A percentile compares a stretch with the other conserved stretches of the same genome.
Evolutionary conservation across 2,329 filamentous ascomycete genomes (phyloP).

Genomic region (Lachnellula hyalina): DNA sequence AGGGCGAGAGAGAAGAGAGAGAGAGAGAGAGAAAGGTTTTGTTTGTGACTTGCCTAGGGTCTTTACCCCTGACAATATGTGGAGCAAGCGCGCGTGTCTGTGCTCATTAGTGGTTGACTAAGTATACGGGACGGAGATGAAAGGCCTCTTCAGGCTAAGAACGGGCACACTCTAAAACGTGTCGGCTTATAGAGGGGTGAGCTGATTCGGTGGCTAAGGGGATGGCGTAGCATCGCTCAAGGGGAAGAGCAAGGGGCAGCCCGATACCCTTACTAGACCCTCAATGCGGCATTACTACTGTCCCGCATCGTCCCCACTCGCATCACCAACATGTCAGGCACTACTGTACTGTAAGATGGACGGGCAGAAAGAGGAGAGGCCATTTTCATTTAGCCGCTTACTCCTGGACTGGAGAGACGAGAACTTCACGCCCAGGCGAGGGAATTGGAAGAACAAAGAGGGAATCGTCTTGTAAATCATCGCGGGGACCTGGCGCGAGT

Average conservation of each 20-base stretch:
- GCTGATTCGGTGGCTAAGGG: not conserved
- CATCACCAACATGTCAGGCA: not conserved
- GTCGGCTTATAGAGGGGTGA: no score
- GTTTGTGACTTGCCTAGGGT: not conserved
- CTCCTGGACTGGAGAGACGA: not conserved
- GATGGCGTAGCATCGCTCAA: not conserved
- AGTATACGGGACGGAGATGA: not conserved
- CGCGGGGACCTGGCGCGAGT: not conserved
- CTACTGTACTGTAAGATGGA: not conserved
- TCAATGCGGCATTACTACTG: not conserved
- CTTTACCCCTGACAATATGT: not conserved
- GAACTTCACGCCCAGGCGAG: not conserved
- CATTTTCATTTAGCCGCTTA: not conserved
- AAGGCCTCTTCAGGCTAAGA: not conserved
- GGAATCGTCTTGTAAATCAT: not conserved
- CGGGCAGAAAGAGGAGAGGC: not conserved
- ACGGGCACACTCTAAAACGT: not conserved
- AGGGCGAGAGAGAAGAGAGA: no score
- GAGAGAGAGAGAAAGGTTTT: not conserved
- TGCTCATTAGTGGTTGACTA: not conserved
- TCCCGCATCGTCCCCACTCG: not conserved
- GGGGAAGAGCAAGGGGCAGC: not conserved
- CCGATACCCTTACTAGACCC: not conserved
- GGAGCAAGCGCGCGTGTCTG: not conserved
- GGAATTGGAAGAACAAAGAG: not conserved